phyloP scores from a whole-genome alignment of 1,139 yeast species.

The Candida neerlandica region DNA sequence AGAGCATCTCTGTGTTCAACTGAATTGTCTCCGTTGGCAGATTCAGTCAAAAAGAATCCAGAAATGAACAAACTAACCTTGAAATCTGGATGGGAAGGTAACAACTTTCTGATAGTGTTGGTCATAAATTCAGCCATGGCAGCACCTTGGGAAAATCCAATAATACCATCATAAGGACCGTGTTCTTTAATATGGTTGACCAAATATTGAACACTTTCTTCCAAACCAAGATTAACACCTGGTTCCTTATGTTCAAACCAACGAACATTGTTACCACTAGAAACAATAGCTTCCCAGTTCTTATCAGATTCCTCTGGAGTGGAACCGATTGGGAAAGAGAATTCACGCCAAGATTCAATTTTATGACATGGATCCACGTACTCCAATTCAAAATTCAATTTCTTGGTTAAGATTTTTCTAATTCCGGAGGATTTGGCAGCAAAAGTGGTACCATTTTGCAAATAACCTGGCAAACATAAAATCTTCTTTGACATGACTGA shows the following conservation, averaged over 20 bases:
- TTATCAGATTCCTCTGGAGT: slow-evolving; percentile 28
- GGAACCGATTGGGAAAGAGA: slow-evolving; percentile 31
- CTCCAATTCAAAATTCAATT: slow-evolving; percentile 50
- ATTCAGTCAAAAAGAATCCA: slow-evolving; percentile 59
- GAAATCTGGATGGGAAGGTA: slow-evolving; percentile 45
- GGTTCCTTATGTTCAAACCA: slow-evolving; percentile 39
- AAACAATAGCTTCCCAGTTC: slow-evolving; percentile 37
- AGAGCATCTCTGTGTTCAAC: slow-evolving; percentile 20
- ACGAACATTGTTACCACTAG: slow-evolving; percentile 53
- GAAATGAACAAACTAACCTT: slow-evolving; percentile 54
- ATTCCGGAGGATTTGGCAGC: slow-evolving; percentile 81
- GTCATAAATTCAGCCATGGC: slow-evolving; percentile 69
- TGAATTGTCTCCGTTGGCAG: slow-evolving; percentile 13
- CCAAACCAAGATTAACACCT: slow-evolving; percentile 37
- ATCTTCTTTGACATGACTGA: slow-evolving; percentile 18
- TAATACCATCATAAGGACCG: slow-evolving; percentile 87
- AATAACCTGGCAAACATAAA: slow-evolving; percentile 45
- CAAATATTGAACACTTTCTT: slow-evolving; percentile 42
- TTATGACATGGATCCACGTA: slow-evolving; percentile 40
- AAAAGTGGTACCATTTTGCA: slow-evolving; percentile 73
- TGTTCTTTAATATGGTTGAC: slow-evolving; percentile 56
- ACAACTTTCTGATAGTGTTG: slow-evolving; percentile 39
- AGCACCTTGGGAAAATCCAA: slow-evolving; percentile 95
- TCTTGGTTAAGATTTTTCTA: slow-evolving; percentile 64
- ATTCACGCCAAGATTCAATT: slow-evolving; percentile 27